A percentile compares a stretch with the other conserved stretches of the same genome.
Conservation (phyloP, 75 land plant genomes). For the Adiantum capillusveneris region DNA sequence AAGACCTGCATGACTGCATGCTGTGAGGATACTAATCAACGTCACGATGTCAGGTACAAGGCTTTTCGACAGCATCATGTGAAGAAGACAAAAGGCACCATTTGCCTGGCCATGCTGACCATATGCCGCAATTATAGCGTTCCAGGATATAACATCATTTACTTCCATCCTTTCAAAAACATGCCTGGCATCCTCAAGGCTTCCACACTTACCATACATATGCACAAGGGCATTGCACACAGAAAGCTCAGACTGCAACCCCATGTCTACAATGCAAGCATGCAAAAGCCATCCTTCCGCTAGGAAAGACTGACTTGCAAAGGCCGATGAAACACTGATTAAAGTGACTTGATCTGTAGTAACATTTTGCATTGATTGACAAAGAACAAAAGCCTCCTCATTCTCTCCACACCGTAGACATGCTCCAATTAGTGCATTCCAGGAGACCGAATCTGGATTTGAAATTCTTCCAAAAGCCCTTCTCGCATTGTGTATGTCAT, state of each 20-base stretch:
- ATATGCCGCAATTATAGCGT: constrained; percentile 20
- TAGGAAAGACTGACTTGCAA: constrained; percentile 23
- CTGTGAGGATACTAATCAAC: constrained; percentile 16
- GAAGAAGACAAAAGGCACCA: constrained; percentile 8
- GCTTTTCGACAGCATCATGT: constrained; percentile 11
- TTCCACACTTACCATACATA: constrained; percentile 19
- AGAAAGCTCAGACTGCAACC: constrained; percentile 9
- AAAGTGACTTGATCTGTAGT: constrained; percentile 44
- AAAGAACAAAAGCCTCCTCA: constrained; percentile 36
- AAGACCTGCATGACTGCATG: constrained; percentile 33
- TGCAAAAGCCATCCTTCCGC: constrained; percentile 10
- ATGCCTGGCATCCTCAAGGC: constrained; percentile 8
- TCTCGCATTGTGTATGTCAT: constrained; percentile 38
- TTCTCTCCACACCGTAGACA: constrained; percentile 40
- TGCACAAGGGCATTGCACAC: constrained; percentile 20
- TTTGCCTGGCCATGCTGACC: constrained; percentile 14
- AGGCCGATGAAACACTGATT: constrained; percentile 46
- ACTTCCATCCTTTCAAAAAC: constrained; percentile 14
- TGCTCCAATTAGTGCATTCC: constrained; percentile 55
- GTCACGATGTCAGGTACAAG: constrained; percentile 12
- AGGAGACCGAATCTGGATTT: constrained; percentile 25
- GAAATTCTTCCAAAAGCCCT: constrained; percentile 29
- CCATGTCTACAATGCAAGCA: constrained; percentile 3
- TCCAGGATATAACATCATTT: constrained; percentile 17
- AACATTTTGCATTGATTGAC: constrained; percentile 18